Evolutionary conservation across 1,139 yeast genomes (phyloP), one percentile per base, ranked within the genome.

Genomic region (Yamadazyma mexicana): DNA sequence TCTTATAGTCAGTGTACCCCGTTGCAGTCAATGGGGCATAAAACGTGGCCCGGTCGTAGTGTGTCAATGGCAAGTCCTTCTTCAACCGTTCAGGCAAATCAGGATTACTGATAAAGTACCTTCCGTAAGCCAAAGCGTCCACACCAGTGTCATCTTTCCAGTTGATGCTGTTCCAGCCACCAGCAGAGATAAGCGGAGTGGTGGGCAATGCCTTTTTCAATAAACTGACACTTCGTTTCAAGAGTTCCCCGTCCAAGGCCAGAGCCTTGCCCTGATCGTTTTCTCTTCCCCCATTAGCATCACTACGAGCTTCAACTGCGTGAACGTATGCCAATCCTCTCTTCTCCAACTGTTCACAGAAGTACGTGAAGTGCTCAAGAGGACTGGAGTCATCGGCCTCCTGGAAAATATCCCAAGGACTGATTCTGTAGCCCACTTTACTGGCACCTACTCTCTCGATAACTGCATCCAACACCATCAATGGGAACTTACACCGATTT

Each of bases 381-480:
- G 60, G 56, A 20, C 50, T 45, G 16, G 49, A 47, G 15, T 47
- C 49, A 14, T 44, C 35, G 18, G 46, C 43, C 17, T 43, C 46
- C 24, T 49, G 46, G 31, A 38, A 42, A 17, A 35, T 43, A 17
- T 46, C 55, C 65, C 65, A 61, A 3, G 65, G 61, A 11, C 60
- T 50, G 16, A 58, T 46, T 40, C 64, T 45, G 25, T 55, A 43
- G 0, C 53, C 66, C 6, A 58, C 43, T 35, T 43, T 54, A 5
- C 42, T 35, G n/a, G 53, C 43, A 2, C 64, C 64, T 15, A 59
- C 43, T 5, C 73, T 73, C 5, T 64, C 77, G 23, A 62, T 56
- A 4, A 75, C 52, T 3, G 71, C 76, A 47, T 78, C 83, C 28
- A 81, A 60, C 14, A 81, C 68, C 52, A 78, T 81, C 34, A 81